A percentile compares a stretch with the other conserved stretches of the same genome.
Evolutionary conservation across 441 rosid genomes (phyloP).

Genomic region (Populus hybrid): DNA sequence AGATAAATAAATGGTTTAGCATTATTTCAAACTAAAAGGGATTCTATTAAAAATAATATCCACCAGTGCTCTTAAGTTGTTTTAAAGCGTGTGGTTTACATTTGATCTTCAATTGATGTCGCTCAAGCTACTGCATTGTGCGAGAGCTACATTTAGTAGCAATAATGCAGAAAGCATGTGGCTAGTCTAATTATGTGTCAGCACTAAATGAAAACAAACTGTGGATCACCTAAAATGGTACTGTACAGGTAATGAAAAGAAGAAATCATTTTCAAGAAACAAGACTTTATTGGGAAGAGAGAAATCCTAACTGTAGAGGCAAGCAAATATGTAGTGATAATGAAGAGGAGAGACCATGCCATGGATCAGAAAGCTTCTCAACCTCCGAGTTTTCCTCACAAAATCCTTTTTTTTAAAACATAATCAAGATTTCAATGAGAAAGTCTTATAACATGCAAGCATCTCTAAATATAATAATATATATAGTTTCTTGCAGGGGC

Average conservation of each 20-base stretch:
- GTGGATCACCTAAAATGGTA: not conserved
- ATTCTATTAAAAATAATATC: not conserved
- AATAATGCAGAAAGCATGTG: constrained; percentile 10
- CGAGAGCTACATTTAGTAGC: constrained; percentile 12
- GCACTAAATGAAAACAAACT: constrained; percentile 17
- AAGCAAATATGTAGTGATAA: constrained; percentile 3
- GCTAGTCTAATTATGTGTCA: constrained; percentile 9
- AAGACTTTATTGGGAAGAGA: constrained; percentile 25
- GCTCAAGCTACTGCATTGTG: not conserved
- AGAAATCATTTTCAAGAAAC: constrained; percentile 12
- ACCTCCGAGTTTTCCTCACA: constrained; percentile 17
- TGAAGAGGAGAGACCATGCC: constrained; percentile 11
- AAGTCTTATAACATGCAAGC: not conserved
- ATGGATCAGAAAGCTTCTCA: constrained; percentile 24
- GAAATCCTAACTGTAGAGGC: constrained; percentile 8
- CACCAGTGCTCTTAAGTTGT: not conserved
- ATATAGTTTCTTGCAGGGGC: constrained; percentile 16
- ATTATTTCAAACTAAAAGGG: not conserved
- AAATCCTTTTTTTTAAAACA: constrained; percentile 11
- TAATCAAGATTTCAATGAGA: not conserved
- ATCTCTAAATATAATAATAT: not conserved
- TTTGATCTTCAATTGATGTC: not conserved
- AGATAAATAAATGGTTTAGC: not conserved
- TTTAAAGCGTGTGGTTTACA: not conserved
- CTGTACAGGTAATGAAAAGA: not conserved